A percentile compares a stretch with the other conserved stretches of the same genome.
phyloP scores from a whole-genome alignment of 345 rosid species.

The Garcia nutans region DNA sequence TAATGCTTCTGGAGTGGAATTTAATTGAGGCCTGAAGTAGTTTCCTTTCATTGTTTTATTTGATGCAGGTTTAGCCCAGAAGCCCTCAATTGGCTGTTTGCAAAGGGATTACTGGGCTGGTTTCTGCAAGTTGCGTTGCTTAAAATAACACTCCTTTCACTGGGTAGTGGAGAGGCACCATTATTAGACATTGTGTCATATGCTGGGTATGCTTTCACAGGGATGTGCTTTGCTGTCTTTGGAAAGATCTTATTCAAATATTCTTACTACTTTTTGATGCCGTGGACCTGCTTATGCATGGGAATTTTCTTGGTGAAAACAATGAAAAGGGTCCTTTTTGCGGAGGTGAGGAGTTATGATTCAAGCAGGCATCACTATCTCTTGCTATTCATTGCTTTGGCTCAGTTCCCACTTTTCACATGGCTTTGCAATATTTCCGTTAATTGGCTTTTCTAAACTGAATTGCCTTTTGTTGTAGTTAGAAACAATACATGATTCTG shows the following conservation, averaged over 20 bases:
- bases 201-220: constrained; percentile 80
- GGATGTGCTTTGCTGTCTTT: constrained; percentile 70
- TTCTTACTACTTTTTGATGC: constrained; percentile 75
- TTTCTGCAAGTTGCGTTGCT: constrained; percentile 75
- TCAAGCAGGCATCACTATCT: constrained; percentile 90
- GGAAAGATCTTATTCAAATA: constrained; percentile 72
- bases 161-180: constrained; percentile 93
- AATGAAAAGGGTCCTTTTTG: constrained; percentile 90
- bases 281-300: constrained; percentile 78
- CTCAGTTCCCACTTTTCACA: constrained; percentile 78
- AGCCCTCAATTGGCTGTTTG: constrained; percentile 82
- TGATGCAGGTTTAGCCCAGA: constrained; percentile 79
- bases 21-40: neutral
- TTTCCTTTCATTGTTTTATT: neutral
- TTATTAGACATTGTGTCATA: constrained; percentile 84
- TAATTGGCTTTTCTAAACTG: constrained; percentile 71
- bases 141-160: constrained; percentile 69
- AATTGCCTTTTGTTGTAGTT: constrained; percentile 15
- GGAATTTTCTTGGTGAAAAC: constrained; percentile 93
- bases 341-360: constrained; percentile 83
- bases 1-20: no score
- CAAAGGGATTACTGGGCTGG: constrained; percentile 96
- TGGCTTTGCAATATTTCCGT: constrained; percentile 94
- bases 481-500: constrained; percentile 28
- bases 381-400: constrained; percentile 79